Evolutionary conservation across 2,329 filamentous ascomycete genomes (phyloP), one percentile per base, ranked within the genome.

Genomic region (Clarireedia homoeocarpa): DNA sequence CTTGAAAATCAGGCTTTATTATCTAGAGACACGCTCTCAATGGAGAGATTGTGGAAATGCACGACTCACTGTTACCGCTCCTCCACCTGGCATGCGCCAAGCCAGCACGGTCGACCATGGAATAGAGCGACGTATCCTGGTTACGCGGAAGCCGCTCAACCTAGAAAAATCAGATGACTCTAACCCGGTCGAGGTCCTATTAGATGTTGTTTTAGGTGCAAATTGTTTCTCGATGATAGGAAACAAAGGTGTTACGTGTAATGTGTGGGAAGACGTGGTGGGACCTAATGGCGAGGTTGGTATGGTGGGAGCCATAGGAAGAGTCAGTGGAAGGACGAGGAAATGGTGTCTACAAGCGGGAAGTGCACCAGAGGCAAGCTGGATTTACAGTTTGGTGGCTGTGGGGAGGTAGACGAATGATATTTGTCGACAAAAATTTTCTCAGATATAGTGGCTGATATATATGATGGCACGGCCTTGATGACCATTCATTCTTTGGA

Each of bases 1-100:
- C 65, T 83, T 92, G 51, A 91, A 91, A 64, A 89, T 96, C 63
- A 81, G 91, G 38, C 80, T 97, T 12, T 96, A 97, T 70, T 77
- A 89, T 49, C 84, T 92, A 50, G 86, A 91, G 58, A 77, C 81
- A 1, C 77, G 82, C 12, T 83, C 83, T 50, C 92, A 92, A 69
- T 99, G 94, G 94, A 85, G 90, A 59, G 91, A 97, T 69, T 84
- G 91, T 74, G 92, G 94, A 61, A 85, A 89, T 63, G 95, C 91
- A 58, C 79, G 84, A 39, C 75, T 99, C 58, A 89, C 88, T 15
- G 90, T 99, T 65, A 84, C 91, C 69, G 82, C 84, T 17, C 88
- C 89, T n/a, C 85, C 77, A 51, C 80, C 73, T 38, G 81, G 81
- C 6, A 80, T 79, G 70, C 75, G 75, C 44, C 81, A 80, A 71